Conservation (phyloP, 768 basidiomycete genomes). For the Xanthoconium stramineum region DNA sequence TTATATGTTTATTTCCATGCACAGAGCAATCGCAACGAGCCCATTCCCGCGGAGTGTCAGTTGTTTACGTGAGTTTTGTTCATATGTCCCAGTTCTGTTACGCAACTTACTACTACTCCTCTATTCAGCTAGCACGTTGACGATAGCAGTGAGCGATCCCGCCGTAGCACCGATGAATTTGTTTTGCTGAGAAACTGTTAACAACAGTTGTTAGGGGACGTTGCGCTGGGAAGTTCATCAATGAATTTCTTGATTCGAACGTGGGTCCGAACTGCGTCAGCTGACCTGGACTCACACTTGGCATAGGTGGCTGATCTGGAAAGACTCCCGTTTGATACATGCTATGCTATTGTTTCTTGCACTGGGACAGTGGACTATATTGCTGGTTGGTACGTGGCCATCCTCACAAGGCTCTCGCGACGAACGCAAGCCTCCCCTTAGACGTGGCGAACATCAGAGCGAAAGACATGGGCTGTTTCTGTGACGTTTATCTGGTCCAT, state of each 20-base stretch:
- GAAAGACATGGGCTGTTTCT: background rate
- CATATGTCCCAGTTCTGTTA: background rate
- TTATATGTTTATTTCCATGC: background rate
- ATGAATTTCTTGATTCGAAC: conserved; percentile 23
- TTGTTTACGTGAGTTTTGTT: conserved; percentile 16
- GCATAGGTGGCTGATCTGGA: conserved; percentile 28
- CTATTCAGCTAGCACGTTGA: background rate
- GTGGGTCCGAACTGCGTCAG: conserved; percentile 6
- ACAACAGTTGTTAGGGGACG: conserved; percentile 1
- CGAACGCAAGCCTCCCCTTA: background rate
- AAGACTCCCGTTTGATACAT: conserved; percentile 6
- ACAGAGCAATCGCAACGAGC: conserved; percentile 1
- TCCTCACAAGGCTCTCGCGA: background rate
- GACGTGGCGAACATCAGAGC: background rate
- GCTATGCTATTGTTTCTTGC: conserved; percentile 9
- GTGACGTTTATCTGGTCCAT: background rate
- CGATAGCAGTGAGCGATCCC: conserved; percentile 4
- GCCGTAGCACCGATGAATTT: too few relatives aligned
- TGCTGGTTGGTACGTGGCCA: conserved; percentile 8
- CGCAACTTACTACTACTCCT: conserved; percentile 1
- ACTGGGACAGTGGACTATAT: conserved; percentile 19
- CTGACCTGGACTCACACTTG: background rate
- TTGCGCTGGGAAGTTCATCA: conserved; percentile 20
- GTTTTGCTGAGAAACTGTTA: background rate
- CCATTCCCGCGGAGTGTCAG: background rate